phyloP scores from a whole-genome alignment of 73 alveolate species.

The Uronychia binucleata region DNA sequence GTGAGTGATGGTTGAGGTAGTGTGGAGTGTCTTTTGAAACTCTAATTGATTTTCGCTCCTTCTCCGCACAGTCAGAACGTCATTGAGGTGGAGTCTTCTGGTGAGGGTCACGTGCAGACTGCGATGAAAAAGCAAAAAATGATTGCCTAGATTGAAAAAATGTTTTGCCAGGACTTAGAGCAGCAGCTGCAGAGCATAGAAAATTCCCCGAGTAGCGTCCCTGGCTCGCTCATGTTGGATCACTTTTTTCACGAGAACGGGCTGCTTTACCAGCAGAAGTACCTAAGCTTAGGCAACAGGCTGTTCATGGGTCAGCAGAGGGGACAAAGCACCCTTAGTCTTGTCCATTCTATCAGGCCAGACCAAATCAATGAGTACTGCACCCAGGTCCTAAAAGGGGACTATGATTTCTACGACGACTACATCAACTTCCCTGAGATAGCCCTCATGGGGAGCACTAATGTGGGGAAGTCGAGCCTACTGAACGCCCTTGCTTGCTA shows the following conservation, averaged over 20 bases:
- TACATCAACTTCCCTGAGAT: conserved; percentile 38
- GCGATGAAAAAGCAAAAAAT: too few species aligned
- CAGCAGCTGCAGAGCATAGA: too few species aligned
- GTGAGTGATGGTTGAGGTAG: too few species aligned
- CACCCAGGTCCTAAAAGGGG: conserved; percentile 19
- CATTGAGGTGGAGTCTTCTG: too few species aligned
- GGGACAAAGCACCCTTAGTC: conserved; percentile 9
- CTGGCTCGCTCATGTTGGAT: too few species aligned
- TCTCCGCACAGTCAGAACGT: too few species aligned
- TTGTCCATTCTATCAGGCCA: conserved; percentile 18
- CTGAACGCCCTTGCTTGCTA: conserved; percentile 47
- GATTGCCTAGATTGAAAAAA: too few species aligned
- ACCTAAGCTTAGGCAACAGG: conserved; percentile 10
- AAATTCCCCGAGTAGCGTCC: too few species aligned
- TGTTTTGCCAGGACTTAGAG: too few species aligned
- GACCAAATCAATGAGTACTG: conserved; percentile 19
- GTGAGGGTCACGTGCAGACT: too few species aligned
- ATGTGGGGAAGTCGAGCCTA: conserved; percentile 53
- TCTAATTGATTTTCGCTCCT: too few species aligned
- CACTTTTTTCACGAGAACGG: background rate
- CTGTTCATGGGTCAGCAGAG: conserved; percentile 12
- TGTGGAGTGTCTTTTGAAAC: too few species aligned
- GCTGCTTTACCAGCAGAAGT: conserved; percentile 16
- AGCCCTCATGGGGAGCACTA: conserved; percentile 47
- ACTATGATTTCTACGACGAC: conserved; percentile 46